These are phyloP conservation scores for Termitomyces sp. DNA, from an alignment of 768 basidiomycete species.

Conservation along the genomic window DNA sequence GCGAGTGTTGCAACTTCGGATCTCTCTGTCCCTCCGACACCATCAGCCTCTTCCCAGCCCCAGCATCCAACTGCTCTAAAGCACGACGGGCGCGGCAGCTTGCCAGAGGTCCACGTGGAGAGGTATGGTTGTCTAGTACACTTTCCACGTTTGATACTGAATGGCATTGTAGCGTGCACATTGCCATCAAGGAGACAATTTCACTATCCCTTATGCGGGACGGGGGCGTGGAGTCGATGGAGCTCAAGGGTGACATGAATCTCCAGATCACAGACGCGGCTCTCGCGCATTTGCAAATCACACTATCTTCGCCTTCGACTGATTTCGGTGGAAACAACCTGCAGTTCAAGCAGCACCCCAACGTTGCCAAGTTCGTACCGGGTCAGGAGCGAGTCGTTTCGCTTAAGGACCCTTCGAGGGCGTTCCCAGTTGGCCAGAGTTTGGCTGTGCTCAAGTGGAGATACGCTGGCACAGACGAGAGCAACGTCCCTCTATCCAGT, in stretches of 20 bases:
- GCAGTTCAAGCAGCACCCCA: constrained; percentile 97
- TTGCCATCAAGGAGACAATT: constrained; percentile 79
- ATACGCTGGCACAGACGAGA: constrained; percentile 87
- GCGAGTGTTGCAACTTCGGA: constrained; percentile 34
- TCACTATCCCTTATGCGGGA: constrained; percentile 81
- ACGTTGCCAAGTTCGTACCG: constrained; percentile 81
- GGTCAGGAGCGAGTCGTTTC: constrained; percentile 61
- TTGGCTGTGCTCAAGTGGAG: constrained; percentile 92
- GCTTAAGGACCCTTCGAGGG: constrained; percentile 75
- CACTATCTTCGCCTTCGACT: constrained; percentile 49
- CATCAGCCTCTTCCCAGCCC: constrained; percentile 34
- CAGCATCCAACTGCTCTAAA: constrained; percentile 39
- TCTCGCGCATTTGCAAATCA: constrained; percentile 66
- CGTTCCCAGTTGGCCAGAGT: constrained; percentile 85
- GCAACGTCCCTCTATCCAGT: constrained; percentile 88
- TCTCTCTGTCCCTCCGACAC: constrained; percentile 45
- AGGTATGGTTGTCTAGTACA: constrained; percentile 43
- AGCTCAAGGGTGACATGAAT: constrained; percentile 94
- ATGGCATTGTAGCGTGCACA: constrained; percentile 65
- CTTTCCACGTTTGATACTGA: neutral
- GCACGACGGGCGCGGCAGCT: constrained; percentile 50
- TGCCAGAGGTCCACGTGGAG: constrained; percentile 72
- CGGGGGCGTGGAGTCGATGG: constrained; percentile 86
- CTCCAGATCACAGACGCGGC: constrained; percentile 76
- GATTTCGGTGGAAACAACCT: constrained; percentile 62